A percentile compares a stretch with the other conserved stretches of the same genome.
Conservation (phyloP, 2,329 filamentous ascomycete genomes). For the Biscogniauxia sp. region DNA sequence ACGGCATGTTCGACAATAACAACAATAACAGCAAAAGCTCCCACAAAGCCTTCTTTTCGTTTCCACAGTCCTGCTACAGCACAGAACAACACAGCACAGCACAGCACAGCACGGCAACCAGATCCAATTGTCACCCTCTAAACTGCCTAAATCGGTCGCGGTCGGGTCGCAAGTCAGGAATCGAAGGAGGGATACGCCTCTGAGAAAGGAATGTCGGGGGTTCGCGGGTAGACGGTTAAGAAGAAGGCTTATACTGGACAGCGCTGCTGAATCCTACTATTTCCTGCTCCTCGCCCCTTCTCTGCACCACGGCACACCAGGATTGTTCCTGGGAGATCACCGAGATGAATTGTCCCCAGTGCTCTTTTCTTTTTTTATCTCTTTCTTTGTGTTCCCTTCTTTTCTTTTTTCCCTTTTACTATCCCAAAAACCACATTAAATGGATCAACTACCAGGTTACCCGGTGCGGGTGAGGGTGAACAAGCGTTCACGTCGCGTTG, state of each 20-base stretch:
- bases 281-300: slow-evolving; percentile 26
- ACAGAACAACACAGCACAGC: neutral
- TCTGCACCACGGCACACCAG: slow-evolving; percentile 18
- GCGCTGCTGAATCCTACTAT: slow-evolving; percentile 53
- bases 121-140: neutral
- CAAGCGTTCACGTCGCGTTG: neutral
- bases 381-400: too few species aligned
- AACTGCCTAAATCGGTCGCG: slow-evolving; percentile 1
- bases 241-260: slow-evolving; percentile 39
- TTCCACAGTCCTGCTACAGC: neutral
- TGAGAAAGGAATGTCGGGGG: slow-evolving; percentile 24
- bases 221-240: slow-evolving; percentile 19
- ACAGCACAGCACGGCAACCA: slow-evolving; percentile 3
- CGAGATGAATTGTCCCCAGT: neutral
- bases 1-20: slow-evolving; percentile 51
- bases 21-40: neutral
- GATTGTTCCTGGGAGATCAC: slow-evolving; percentile 8
- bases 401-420: neutral
- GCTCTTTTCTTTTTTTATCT: neutral
- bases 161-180: slow-evolving; percentile 12
- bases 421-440: neutral
- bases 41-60: slow-evolving; percentile 3
- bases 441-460: neutral
- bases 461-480: neutral
- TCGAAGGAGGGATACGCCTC: slow-evolving; percentile 9